Evolutionary conservation across 2,329 filamentous ascomycete genomes (phyloP).

Genomic region (Pseudocercospora pini-densiflorae): DNA sequence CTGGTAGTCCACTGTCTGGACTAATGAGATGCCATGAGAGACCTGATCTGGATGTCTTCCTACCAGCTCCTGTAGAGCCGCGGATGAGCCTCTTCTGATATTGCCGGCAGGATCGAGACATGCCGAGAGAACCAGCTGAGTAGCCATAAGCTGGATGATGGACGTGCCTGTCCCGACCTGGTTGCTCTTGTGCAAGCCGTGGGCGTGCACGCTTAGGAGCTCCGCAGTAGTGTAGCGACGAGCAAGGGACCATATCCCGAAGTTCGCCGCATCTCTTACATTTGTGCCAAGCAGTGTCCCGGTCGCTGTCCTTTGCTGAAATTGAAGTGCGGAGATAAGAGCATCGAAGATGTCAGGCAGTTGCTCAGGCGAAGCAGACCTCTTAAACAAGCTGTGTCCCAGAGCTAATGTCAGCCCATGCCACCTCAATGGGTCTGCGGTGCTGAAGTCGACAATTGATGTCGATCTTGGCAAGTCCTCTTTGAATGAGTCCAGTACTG

Average conservation of each 20-base stretch:
- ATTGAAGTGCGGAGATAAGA: conserved; percentile 78
- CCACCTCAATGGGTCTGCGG: conserved; percentile 84
- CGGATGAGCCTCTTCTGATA: conserved; percentile 88
- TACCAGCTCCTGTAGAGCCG: conserved; percentile 90
- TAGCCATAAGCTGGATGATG: conserved; percentile 70
- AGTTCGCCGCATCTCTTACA: conserved; percentile 93
- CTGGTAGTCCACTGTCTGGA: conserved; percentile 92
- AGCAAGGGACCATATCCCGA: conserved; percentile 92
- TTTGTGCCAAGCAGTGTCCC: conserved; percentile 87
- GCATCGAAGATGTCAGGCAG: conserved; percentile 76
- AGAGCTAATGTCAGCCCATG: conserved; percentile 90
- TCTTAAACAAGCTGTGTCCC: conserved; percentile 82
- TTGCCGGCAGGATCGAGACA: conserved; percentile 91
- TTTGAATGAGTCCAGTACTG: conserved; percentile 71
- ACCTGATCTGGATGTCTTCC: conserved; percentile 90
- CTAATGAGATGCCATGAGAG: conserved; percentile 77
- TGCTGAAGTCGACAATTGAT: conserved; percentile 64
- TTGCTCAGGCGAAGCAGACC: conserved; percentile 73
- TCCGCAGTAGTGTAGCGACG: conserved; percentile 83
- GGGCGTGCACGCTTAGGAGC: conserved; percentile 64
- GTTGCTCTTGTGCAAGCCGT: conserved; percentile 22
- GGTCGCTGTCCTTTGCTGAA: conserved; percentile 84
- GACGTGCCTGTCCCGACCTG: conserved; percentile 14
- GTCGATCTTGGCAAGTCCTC: conserved; percentile 63
- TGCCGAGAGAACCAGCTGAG: conserved; percentile 78